phyloP scores from a whole-genome alignment of 176 grass and related monocot species.

The Cenchrus fungigraminus region DNA sequence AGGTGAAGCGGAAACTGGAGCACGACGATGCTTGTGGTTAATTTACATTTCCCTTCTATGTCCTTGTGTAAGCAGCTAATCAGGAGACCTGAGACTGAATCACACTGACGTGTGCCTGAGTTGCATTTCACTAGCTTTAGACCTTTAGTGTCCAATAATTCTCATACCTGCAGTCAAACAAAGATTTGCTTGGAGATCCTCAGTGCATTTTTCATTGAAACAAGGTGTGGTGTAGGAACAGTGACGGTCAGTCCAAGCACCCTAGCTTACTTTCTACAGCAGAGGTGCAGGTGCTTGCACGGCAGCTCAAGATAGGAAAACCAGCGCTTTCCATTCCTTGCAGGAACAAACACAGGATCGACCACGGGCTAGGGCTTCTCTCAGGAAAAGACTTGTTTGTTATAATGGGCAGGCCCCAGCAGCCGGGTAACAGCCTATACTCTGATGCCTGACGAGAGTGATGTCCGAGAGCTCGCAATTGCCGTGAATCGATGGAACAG shows the following conservation, averaged over 20 bases:
- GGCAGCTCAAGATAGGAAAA: conserved; percentile 1
- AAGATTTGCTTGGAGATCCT: not conserved
- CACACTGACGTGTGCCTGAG: not conserved
- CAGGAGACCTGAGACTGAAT: not conserved
- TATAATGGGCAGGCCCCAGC: not conserved
- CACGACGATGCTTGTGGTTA: not conserved
- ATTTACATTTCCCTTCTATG: not conserved
- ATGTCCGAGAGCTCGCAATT: not conserved
- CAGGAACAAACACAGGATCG: not conserved
- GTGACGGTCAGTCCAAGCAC: not conserved
- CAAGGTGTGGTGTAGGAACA: not conserved
- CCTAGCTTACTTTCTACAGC: not conserved
- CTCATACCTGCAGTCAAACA: not conserved
- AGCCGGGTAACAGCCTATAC: too few species aligned
- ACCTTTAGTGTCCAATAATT: not conserved
- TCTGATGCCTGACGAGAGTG: too few species aligned
- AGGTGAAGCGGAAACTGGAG: conserved; percentile 26
- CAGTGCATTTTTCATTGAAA: not conserved
- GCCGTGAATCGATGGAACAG: not conserved
- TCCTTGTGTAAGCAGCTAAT: not conserved
- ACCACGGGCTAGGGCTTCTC: not conserved
- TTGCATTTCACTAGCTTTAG: not conserved
- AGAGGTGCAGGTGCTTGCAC: conserved; percentile 3
- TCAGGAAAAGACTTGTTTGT: not conserved
- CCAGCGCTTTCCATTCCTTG: conserved; percentile 1